These are phyloP conservation scores for Colletotrichum falcatum DNA, from an alignment of 2,329 filamentous ascomycete genomes.

Conservation along the genomic window DNA sequence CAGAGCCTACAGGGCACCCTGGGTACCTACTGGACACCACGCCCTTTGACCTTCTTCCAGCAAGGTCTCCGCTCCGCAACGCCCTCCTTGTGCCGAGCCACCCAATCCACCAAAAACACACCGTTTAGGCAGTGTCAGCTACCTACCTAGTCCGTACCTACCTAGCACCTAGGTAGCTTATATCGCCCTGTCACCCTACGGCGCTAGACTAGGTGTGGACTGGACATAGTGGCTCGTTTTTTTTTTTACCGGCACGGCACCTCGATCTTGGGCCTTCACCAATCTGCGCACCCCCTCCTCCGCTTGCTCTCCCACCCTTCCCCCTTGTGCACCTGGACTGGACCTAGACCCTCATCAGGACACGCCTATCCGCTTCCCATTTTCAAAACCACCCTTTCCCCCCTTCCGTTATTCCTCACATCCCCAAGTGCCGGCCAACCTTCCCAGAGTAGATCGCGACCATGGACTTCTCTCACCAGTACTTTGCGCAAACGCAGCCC, in stretches of 20 bases:
- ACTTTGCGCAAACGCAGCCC: slow-evolving; percentile 61
- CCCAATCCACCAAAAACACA: slow-evolving; percentile 2
- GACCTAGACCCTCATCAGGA: slow-evolving; percentile 36
- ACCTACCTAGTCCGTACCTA: no score
- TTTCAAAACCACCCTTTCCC: slow-evolving; percentile 1
- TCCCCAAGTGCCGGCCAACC: slow-evolving; percentile 16
- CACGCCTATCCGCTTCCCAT: slow-evolving; percentile 34
- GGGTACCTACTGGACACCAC: neutral
- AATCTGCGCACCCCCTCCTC: slow-evolving; percentile 18
- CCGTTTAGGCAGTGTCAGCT: slow-evolving; percentile 9
- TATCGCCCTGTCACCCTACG: slow-evolving; percentile 19
- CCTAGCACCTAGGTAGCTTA: neutral
- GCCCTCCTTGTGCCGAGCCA: slow-evolving; percentile 21
- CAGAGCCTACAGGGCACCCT: neutral
- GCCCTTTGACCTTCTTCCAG: neutral
- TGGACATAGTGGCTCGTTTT: slow-evolving; percentile 15
- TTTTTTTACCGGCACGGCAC: slow-evolving; percentile 25
- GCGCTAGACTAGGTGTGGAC: slow-evolving; percentile 16
- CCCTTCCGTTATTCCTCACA: slow-evolving; percentile 3
- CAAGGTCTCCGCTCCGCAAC: slow-evolving; percentile 3
- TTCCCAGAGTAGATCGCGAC: slow-evolving; percentile 34
- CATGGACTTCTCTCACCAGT: slow-evolving; percentile 68
- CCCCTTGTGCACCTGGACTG: slow-evolving; percentile 14
- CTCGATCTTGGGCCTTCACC: slow-evolving; percentile 18
- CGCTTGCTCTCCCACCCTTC: neutral